phyloP scores from a whole-genome alignment of 257 asterid genomes.

The Capsicum pubescens region DNA sequence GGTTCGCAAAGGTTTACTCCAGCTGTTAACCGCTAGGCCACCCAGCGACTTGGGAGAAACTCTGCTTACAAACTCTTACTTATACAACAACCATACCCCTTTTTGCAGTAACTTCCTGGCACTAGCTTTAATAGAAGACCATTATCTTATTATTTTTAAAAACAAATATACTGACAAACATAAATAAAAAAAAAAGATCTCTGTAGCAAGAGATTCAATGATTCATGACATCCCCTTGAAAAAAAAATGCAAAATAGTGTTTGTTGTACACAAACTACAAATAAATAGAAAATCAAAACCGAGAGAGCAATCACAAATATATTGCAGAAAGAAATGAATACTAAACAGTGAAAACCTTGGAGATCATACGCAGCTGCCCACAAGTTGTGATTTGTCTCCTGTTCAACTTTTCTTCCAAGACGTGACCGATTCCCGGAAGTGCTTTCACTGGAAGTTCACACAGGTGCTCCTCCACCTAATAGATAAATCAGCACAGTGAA shows the following conservation, averaged over 20 bases:
- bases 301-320: background rate
- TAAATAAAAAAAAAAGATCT: background rate
- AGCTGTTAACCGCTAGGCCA: background rate
- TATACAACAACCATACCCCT: background rate
- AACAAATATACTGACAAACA: constrained; percentile 15
- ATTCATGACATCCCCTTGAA: constrained; percentile 5
- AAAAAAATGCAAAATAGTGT: background rate
- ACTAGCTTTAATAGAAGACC: background rate
- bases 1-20: background rate
- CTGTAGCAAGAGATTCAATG: background rate
- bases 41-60: background rate
- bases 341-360: constrained; percentile 58
- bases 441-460: constrained; percentile 83
- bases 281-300: background rate
- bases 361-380: constrained; percentile 66
- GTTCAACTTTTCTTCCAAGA: constrained; percentile 79
- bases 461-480: constrained; percentile 78
- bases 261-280: background rate
- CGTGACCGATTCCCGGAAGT: constrained; percentile 95
- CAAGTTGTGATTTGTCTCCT: constrained; percentile 67
- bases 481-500: constrained; percentile 9
- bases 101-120: constrained; percentile 15
- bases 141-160: background rate
- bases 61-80: background rate
- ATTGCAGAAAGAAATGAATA: constrained; percentile 31